phyloP scores from a whole-genome alignment of 129 eudicot species.

The Flaveria bidentis region DNA sequence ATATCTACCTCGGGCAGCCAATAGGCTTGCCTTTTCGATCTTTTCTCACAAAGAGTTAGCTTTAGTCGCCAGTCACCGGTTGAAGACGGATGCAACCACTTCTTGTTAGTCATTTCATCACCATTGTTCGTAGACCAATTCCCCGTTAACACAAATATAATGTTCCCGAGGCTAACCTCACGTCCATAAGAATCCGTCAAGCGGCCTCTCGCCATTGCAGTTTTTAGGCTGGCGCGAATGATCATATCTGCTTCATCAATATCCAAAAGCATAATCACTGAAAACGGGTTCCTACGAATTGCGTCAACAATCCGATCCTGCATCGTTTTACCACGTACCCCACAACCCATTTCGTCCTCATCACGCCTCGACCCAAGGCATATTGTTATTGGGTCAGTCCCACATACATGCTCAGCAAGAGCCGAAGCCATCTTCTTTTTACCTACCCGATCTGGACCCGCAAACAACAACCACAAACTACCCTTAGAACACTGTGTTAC shows the following conservation, averaged over 20 bases:
- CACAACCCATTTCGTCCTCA: slow-evolving; percentile 54
- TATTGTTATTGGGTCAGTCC: slow-evolving; percentile 54
- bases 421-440: slow-evolving; percentile 86
- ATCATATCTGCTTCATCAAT: slow-evolving; percentile 84
- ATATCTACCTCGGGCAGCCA: slow-evolving; percentile 51
- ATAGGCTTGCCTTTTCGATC: slow-evolving; percentile 48
- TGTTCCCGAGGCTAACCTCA: slow-evolving; percentile 80
- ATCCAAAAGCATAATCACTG: slow-evolving; percentile 82
- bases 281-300: slow-evolving; percentile 68
- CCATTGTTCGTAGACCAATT: slow-evolving; percentile 54
- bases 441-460: slow-evolving; percentile 81
- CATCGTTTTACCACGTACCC: slow-evolving; percentile 76
- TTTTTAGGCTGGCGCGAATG: slow-evolving; percentile 63
- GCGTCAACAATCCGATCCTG: slow-evolving; percentile 80
- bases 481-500: slow-evolving; percentile 57
- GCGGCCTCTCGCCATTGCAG: slow-evolving; percentile 87
- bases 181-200: slow-evolving; percentile 82
- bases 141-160: slow-evolving; percentile 74
- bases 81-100: slow-evolving; percentile 43
- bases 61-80: slow-evolving; percentile 53
- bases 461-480: slow-evolving; percentile 71
- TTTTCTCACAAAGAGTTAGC: slow-evolving; percentile 53
- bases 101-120: slow-evolving; percentile 48
- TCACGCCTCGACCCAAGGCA: slow-evolving; percentile 68
- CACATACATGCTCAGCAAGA: slow-evolving; percentile 72